Evolutionary conservation across 352 stramenopile genomes (phyloP), one percentile per base, ranked within the genome.

Genomic region (Phytophthora melonis): DNA sequence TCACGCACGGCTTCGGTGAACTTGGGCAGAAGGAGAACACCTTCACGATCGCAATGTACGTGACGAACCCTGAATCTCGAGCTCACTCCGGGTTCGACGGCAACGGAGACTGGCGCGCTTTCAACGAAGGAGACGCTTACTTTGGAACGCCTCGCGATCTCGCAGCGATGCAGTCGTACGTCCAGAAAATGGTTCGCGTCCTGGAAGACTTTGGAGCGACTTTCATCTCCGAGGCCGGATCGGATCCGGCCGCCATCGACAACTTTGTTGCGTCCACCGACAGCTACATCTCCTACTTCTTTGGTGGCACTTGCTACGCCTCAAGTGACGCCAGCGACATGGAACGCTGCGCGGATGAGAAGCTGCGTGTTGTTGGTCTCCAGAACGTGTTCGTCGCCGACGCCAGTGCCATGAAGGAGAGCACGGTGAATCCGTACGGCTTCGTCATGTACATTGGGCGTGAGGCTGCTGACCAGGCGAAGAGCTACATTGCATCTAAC

Each of bases 361-460:
- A 86, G 32, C 58, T 92, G 23, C 71, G 74, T 8, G 79, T 93
- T 1, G 27, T 91, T 0, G 87, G 83, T 16, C 86, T 88, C 1
- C 58, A 66, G 50, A 94, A 94, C 61, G 73, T 92, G 5, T 94
- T 88, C 32, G 70, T 94, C 10, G 78, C 71, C 1, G 87, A 94
- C 39, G 82, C 77, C 1, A 88, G 73, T 49, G 72, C 81, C 16
- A 91, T 91, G 84, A 68, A 70, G 13, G 83, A 90, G 5, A 87
- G 84, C 11, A 92, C 87, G 0, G 76, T 84, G 36, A 90, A 87
- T 54, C 86, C 83, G 32, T 93, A 92, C 67, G 86, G 77, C 3
- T 91, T 92, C 60, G 75, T 93, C n/a, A 92, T 91, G 82, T 91
- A 94, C 74, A 71, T 89, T n/a, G 84, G 87, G 16, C 75, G 74